Evolutionary conservation across 208 protist species (phyloP), one percentile per base, ranked within the genome.

Genomic region (Phytomonas sp.): DNA sequence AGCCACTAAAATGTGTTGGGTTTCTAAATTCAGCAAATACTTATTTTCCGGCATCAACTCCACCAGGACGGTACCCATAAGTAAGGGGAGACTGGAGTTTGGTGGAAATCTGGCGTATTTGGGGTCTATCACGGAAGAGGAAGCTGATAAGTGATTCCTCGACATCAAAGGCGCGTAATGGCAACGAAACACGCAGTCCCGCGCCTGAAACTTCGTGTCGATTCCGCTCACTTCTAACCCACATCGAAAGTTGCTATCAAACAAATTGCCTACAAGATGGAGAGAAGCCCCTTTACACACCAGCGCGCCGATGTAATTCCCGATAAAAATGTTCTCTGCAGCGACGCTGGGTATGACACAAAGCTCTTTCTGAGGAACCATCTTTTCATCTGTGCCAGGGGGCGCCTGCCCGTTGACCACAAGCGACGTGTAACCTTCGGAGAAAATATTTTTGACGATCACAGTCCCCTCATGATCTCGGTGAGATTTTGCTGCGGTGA

Each of bases 281-380:
- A 88, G 84, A n/a, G 67, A 68, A 20, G 81, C 85, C 26, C 90
- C 85, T 59, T 83, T 76, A 73, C 85, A 92, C 0, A 87, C 70
- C 0, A 95, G 53, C 4, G 78, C 71, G 5, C 90, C 90, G 71
- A 95, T 89, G 71, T 86, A 87, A 74, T 95, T 95, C 40, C 66
- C 61, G 6, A 59, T 70, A 70, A 93, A 95, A 31, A 70, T 64
- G 72, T 95, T 95, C 60, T 85, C 78, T 17, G 76, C 36, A 0
- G 89, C 26, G 36, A 66, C 56, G 29, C 64, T 62, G 40, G 31
- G 59, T 20, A 70, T 61, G 31, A 53, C 34, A 33, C 70, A 30
- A 33, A 59, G 72, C 61, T 40, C 29, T 53, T 60, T 62, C 64
- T 77, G 46, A 56, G 46, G 46, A 23, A 56, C 46, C 46, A 20